Evolutionary conservation across 768 basidiomycete genomes (phyloP).

Genomic region (Termitomyces sp.): DNA sequence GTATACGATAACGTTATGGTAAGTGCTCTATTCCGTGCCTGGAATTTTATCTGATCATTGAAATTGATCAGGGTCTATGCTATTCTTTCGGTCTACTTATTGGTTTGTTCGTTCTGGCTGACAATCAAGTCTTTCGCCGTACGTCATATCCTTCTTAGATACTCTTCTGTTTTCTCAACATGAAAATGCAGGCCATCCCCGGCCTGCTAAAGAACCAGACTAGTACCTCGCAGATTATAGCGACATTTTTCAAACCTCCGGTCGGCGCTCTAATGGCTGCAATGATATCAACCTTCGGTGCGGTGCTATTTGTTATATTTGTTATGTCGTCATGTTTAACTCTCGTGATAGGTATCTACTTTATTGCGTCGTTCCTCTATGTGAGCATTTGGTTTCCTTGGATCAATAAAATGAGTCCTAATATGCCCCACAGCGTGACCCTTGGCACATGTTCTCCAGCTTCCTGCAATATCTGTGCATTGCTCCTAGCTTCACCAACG

Average conservation of each 20-base stretch:
- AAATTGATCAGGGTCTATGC: conserved; percentile 69
- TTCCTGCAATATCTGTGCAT: conserved; percentile 89
- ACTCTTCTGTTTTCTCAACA: not conserved
- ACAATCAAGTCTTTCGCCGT: conserved; percentile 79
- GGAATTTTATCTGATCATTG: conserved; percentile 1
- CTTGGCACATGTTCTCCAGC: conserved; percentile 97
- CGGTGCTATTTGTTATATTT: conserved; percentile 12
- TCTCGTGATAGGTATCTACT: conserved; percentile 62
- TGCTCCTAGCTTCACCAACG: conserved; percentile 92
- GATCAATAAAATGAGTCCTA: not conserved
- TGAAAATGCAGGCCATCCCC: conserved; percentile 47
- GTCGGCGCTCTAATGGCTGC: conserved; percentile 83
- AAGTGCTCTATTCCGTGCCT: conserved; percentile 16
- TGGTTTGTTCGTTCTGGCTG: conserved; percentile 84
- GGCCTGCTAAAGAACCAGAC: conserved; percentile 45
- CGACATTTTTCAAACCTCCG: conserved; percentile 67
- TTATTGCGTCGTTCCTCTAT: conserved; percentile 80
- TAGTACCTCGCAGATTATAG: conserved; percentile 44
- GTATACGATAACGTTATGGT: conserved; percentile 76
- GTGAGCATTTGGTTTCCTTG: conserved; percentile 39
- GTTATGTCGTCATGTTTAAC: not conserved
- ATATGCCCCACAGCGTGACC: conserved; percentile 62
- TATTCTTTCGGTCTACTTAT: conserved; percentile 75
- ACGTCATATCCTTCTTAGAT: conserved; percentile 16
- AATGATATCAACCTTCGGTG: conserved; percentile 84